Conservation (phyloP, 2,329 filamentous ascomycete species). For the Clarireedia paspali region DNA sequence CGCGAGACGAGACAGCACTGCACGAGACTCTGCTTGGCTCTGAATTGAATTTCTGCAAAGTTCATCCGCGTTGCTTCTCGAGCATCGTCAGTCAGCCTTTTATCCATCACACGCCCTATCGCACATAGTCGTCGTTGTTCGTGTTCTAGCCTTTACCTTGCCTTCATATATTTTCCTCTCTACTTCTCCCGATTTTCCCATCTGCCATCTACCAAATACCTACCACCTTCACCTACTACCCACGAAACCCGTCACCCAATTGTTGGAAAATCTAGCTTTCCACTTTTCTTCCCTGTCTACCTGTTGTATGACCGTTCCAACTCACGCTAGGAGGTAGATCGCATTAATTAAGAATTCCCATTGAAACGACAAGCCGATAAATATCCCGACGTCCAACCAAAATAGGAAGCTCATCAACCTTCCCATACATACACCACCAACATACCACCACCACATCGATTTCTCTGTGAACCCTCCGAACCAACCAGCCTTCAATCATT, state of each 20-base stretch:
- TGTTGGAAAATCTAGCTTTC: no score
- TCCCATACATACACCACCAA: slow-evolving; percentile 1
- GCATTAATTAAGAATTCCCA: slow-evolving; percentile 5
- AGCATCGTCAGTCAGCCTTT: no score
- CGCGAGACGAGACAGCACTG: no score
- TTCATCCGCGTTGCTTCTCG: no score
- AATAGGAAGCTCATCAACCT: slow-evolving; percentile 9
- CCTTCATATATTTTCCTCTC: neutral
- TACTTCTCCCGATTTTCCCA: neutral
- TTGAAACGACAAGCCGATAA: slow-evolving; percentile 1
- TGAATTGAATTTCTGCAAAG: no score
- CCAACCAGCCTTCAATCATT: neutral
- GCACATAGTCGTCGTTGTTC: no score
- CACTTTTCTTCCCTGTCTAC: no score
- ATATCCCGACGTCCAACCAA: slow-evolving; percentile 4
- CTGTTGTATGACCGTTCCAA: no score
- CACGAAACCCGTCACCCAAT: no score
- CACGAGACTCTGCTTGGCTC: no score
- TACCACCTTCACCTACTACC: neutral
- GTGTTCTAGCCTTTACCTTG: no score
- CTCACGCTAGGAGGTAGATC: neutral
- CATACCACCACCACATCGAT: neutral
- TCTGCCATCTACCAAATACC: neutral
- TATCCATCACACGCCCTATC: no score
- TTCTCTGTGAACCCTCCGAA: neutral